phyloP scores from a whole-genome alignment of 2,329 filamentous ascomycete species.

The Xylaria sp. region DNA sequence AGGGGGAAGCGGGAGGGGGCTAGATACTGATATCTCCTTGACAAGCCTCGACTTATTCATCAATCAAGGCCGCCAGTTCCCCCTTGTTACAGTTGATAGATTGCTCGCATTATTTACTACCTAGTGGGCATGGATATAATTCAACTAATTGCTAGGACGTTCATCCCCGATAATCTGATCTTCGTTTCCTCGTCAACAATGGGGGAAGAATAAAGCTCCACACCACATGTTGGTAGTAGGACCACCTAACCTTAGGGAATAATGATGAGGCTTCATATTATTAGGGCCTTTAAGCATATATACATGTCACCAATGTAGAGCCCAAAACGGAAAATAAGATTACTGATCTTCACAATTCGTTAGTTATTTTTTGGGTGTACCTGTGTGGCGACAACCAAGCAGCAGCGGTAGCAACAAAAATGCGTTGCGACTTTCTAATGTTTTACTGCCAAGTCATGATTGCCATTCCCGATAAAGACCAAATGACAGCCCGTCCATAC shows the following conservation, averaged over 20 bases:
- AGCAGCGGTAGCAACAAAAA: slow-evolving; percentile 26
- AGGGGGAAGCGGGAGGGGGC: too few species aligned
- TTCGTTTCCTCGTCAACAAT: neutral
- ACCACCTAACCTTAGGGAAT: neutral
- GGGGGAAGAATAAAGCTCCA: neutral
- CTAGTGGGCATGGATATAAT: neutral
- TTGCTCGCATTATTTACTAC: neutral
- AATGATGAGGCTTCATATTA: neutral
- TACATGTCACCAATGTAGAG: slow-evolving; percentile 12
- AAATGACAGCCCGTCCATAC: slow-evolving; percentile 45
- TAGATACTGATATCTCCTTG: too few species aligned
- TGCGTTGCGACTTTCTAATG: slow-evolving; percentile 33
- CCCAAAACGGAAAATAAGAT: neutral
- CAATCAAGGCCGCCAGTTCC: too few species aligned
- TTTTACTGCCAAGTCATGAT: slow-evolving; percentile 39
- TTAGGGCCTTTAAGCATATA: neutral
- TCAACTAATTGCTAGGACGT: neutral
- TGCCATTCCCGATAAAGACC: slow-evolving; percentile 43
- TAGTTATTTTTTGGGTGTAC: slow-evolving; percentile 39
- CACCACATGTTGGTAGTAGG: neutral
- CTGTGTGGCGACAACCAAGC: slow-evolving; percentile 37
- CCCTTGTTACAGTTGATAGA: too few species aligned
- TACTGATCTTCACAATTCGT: slow-evolving; percentile 40
- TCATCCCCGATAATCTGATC: neutral
- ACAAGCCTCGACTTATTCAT: too few species aligned